Percentiles rank a stretch among this genome's conserved stretches.
phyloP scores from a whole-genome alignment of 73 alveolate species.

The Tetrahymena thermophila region DNA sequence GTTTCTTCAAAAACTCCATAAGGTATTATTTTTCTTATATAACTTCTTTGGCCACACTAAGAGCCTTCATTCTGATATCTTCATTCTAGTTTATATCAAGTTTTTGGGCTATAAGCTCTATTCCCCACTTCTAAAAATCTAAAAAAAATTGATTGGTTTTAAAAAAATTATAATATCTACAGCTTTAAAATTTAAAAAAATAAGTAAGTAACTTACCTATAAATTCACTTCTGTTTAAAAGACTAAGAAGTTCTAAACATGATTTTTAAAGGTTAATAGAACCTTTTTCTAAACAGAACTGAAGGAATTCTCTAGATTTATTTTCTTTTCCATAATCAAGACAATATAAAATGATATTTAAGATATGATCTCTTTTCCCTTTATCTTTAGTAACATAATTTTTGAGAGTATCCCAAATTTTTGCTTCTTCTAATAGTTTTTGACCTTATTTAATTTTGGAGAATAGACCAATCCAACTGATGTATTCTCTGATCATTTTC shows the following conservation, averaged over 20 bases:
- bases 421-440: constrained; percentile 7
- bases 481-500: constrained; percentile 40
- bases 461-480: constrained; percentile 37
- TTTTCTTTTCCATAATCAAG: constrained; percentile 28
- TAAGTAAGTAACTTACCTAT: background rate
- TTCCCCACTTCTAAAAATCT: background rate
- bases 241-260: constrained; percentile 22
- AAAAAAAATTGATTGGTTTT: background rate
- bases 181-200: background rate
- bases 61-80: background rate
- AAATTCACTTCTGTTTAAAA: constrained; percentile 36
- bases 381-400: constrained; percentile 2
- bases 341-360: constrained; percentile 16
- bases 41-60: background rate
- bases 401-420: constrained; percentile 1
- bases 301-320: constrained; percentile 13
- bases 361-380: constrained; percentile 33
- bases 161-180: background rate
- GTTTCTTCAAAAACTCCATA: background rate
- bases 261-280: constrained; percentile 6
- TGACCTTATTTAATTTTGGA: constrained; percentile 26
- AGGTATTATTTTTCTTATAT: background rate
- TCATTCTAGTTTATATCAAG: background rate
- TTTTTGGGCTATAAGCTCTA: background rate
- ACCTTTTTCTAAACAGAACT: constrained; percentile 19